Base-by-base conservation (phyloP, 1,284 basidiomycete species). In the Polyporus tsugae region DNA sequence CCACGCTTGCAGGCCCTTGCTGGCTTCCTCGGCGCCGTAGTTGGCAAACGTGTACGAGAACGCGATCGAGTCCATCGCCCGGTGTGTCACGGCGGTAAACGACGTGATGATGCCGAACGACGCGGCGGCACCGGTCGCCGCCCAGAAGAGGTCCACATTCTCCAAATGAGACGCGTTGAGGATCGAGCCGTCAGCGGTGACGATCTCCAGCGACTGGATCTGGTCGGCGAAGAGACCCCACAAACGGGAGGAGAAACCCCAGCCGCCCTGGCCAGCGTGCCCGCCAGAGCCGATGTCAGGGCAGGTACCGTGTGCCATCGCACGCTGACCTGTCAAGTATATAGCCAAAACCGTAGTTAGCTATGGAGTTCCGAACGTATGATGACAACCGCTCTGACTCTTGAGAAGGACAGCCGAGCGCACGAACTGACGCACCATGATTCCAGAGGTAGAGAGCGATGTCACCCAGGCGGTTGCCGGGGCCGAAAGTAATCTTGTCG, bases 371-470 rank as follows among this genome's bases (percentile, higher is more conserved):
- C 29, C 29, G 29, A 29, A 29, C 29, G 29, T 29, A 29, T 29
- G 29, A 29, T 29, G 29, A 29, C 29, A 29, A 29, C 29, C 29
- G 29, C 29, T 29, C 29, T 29, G 29, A 38, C 29, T 29, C 29
- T 2, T 36, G 58, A 17, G 29, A 46, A 38, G 33, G 22, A 33
- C 4, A 25, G 35, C 11, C 36, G 19, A 9, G 36, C 35, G 19
- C n/a, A 38, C 25, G 25, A 13, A 59, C 44, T 19, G 17, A 29
- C 29, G 29, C 29, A 66, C 65, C 65, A 19, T 61, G 61, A n/a
- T 66, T 33, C 65, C 65, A 66, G n/a, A 66, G 65, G 60, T 55
- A 66, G 29, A 66, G 65, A 10, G 65, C 65, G 10, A 66, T 60
- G 35, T 66, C 65, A 35, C 65, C 65, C 33, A 66, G 65, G 33